Base-by-base conservation (phyloP, 371 early-diverging fungal genomes). In the Syncephalastrum contaminatum region DNA sequence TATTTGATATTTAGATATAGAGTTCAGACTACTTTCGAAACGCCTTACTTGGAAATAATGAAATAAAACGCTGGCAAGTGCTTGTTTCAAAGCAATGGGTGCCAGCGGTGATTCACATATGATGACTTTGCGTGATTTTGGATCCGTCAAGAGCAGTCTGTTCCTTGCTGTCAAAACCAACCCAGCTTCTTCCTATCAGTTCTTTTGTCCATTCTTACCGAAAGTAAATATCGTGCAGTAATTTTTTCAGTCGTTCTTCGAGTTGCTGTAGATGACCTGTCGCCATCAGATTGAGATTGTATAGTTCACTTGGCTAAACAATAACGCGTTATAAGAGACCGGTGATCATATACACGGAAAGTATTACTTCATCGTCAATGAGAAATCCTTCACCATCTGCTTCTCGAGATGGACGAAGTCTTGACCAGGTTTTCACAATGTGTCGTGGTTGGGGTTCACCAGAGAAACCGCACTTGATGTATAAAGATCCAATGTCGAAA, bases 391-490 rank as follows among this genome's bases (percentile, higher is more conserved):
- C 81, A 21, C 81, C 80, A 25, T 79, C 72, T 0, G 39, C 42
- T 48, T 56, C 59, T 49, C 64, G 46, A 22, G 65, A 69, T 25
- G 59, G 65, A 8, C 62, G 56, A 4, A 72, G 53, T 48, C 64
- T 47, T 18, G 76, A 62, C 70, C 74, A 73, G 42, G 88, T 78
- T 0, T 87, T 82, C 13, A 88, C 64, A 25, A 85, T 73, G 56
- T 88, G 85, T 25, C 92, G 77, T 14, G 96, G 96, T 39, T 81
- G 76, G 18, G 88, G 70, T 67, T 95, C 95, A 21, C 94, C 93
- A 16, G 93, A 90, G 68, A 92, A 90, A 0, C 96, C 96, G 63
- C 89, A 90, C 42, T 92, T 91, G 57, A 94, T 78, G 59, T 88
- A 88, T 18, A 85, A 67, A 0, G 91, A 85, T 10, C 95, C 94